Percentiles rank a stretch among this genome's conserved stretches.
These are phyloP conservation scores for Candida railenensis DNA, from an alignment of 805 yeast genomes.

Conservation along the genomic window DNA sequence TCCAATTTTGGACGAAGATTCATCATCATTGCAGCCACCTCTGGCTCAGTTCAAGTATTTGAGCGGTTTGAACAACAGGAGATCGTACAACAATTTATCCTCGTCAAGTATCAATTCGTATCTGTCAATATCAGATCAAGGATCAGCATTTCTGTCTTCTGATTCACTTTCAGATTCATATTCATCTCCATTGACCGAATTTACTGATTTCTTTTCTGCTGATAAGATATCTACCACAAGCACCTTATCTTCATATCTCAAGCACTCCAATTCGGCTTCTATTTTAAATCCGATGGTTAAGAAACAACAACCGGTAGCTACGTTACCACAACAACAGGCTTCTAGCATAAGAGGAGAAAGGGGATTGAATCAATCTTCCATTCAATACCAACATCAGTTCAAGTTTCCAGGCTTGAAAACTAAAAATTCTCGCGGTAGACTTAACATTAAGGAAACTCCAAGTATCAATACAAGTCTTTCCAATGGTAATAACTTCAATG, in stretches of 20 bases:
- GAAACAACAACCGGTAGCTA: constrained; percentile 11
- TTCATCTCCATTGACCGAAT: constrained; percentile 24
- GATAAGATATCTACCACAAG: not conserved
- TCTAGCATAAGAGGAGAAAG: no score
- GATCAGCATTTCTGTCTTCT: constrained; percentile 23
- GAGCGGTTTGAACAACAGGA: constrained; percentile 11
- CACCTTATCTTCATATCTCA: not conserved
- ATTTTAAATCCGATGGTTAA: constrained; percentile 12
- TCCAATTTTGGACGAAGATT: constrained; percentile 13
- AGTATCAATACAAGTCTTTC: not conserved
- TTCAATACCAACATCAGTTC: constrained; percentile 1
- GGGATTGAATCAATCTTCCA: not conserved
- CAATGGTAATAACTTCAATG: not conserved
- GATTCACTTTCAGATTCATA: constrained; percentile 29
- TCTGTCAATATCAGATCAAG: constrained; percentile 24
- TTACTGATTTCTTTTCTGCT: constrained; percentile 21
- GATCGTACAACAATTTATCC: constrained; percentile 15
- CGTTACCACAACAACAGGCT: constrained; percentile 14
- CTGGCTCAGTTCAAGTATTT: constrained; percentile 18
- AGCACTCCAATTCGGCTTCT: constrained; percentile 1
- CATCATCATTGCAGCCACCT: constrained; percentile 25
- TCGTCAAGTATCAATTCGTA: constrained; percentile 31
- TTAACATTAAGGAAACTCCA: not conserved
- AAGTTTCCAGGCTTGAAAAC: constrained; percentile 3
- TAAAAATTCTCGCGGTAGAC: not conserved